Conservation (phyloP, 2,329 filamentous ascomycete species). For the Fusarium illudens region DNA sequence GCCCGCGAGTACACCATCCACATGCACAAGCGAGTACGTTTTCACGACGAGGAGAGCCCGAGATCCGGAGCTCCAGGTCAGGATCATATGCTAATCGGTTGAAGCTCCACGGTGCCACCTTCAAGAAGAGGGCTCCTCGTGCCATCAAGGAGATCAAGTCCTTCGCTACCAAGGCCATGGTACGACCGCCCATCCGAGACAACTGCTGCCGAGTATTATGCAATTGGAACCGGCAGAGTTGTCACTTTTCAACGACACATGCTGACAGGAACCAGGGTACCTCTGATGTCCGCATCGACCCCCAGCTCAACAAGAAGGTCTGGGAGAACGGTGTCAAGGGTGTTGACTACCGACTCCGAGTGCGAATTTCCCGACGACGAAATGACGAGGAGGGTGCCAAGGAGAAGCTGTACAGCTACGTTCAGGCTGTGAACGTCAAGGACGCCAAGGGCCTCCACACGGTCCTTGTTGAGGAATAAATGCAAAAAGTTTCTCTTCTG, state of each 20-base stretch:
- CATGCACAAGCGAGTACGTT: constrained; percentile 86
- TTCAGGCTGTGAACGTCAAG: constrained; percentile 99
- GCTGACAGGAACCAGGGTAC: constrained; percentile 73
- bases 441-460: constrained; percentile 98
- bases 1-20: constrained; percentile 99
- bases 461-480: constrained; percentile 81
- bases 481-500: constrained; percentile 49
- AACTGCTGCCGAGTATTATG: constrained; percentile 17
- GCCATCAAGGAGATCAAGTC: constrained; percentile 99
- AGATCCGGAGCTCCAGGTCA: constrained; percentile 12
- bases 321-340: constrained; percentile 99
- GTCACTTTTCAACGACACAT: constrained; percentile 4
- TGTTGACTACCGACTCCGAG: constrained; percentile 94
- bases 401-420: constrained; percentile 99
- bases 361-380: constrained; percentile 99
- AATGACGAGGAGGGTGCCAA: constrained; percentile 99
- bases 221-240: constrained; percentile 15
- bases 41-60: constrained; percentile 15
- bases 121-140: constrained; percentile 99
- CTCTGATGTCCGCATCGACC: constrained; percentile 95
- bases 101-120: constrained; percentile 95
- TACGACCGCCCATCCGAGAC: constrained; percentile 60
- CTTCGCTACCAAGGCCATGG: constrained; percentile 95
- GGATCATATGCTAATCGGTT: constrained; percentile 31
- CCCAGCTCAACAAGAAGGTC: constrained; percentile 99